A percentile compares a stretch with the other conserved stretches of the same genome.
phyloP scores from a whole-genome alignment of 108 stramenopile genomes.

The Stephanodiscus triporus region DNA sequence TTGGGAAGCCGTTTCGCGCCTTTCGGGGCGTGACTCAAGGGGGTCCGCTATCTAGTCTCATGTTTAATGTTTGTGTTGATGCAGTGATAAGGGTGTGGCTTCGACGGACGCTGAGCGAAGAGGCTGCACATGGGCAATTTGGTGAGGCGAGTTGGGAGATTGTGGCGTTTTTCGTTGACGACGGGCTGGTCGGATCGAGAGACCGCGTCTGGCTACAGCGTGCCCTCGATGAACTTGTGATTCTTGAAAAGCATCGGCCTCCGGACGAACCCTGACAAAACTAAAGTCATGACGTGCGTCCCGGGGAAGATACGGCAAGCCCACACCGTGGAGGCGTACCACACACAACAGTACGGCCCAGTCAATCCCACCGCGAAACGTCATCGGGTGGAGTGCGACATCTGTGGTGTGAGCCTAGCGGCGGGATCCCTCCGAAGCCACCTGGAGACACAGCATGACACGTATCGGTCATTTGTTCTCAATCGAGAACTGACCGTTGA shows the following conservation, averaged over 20 bases:
- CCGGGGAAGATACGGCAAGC: not conserved
- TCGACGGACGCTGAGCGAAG: not conserved
- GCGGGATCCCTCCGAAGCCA: not conserved
- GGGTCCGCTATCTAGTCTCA: constrained; percentile 5
- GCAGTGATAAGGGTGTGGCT: constrained; percentile 14
- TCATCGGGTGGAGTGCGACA: not conserved
- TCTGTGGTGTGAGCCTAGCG: not conserved
- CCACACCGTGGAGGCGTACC: too few relatives aligned
- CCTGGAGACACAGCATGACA: not conserved
- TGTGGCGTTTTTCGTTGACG: constrained; percentile 25
- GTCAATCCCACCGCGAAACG: too few relatives aligned
- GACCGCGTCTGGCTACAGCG: constrained; percentile 1
- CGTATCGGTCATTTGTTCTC: not conserved
- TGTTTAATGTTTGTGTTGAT: constrained; percentile 36
- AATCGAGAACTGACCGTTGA: not conserved
- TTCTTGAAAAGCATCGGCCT: constrained; percentile 4
- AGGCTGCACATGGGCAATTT: not conserved
- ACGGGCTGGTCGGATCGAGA: constrained; percentile 2
- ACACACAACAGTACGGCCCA: too few relatives aligned
- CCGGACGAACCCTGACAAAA: constrained; percentile 19
- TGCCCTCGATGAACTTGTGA: not conserved
- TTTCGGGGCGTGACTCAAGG: constrained; percentile 29
- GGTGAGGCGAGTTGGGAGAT: not conserved
- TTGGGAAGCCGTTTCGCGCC: constrained; percentile 9
- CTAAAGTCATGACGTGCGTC: constrained; percentile 12